Conservation (phyloP, 2,329 filamentous ascomycete species). For the Talaromyces sp. region DNA sequence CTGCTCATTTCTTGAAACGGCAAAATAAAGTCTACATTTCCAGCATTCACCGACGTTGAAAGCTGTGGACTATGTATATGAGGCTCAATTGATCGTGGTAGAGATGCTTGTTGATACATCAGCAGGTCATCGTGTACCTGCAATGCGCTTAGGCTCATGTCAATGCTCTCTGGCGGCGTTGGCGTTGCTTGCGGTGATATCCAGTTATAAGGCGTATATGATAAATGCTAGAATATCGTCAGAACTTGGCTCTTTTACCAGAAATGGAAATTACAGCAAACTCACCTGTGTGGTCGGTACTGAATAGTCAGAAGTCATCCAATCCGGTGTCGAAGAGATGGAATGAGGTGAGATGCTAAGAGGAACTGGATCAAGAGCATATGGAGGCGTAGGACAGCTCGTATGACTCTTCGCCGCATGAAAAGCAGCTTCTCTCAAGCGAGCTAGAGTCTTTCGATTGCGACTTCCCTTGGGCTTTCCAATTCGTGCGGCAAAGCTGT, state of each 20-base stretch:
- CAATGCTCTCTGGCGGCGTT: slow-evolving; percentile 12
- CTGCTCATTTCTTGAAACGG: not conserved
- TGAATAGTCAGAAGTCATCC: slow-evolving; percentile 7
- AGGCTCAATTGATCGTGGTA: not conserved
- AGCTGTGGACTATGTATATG: not conserved
- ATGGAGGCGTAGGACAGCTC: not conserved
- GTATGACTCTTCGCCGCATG: slow-evolving; percentile 2
- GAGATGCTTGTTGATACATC: not conserved
- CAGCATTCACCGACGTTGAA: not conserved
- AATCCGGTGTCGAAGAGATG: not conserved
- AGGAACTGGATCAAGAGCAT: not conserved
- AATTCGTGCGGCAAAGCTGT: slow-evolving; percentile 18
- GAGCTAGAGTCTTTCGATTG: slow-evolving; percentile 18
- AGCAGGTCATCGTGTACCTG: slow-evolving; percentile 2
- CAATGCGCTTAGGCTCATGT: not conserved
- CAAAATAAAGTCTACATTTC: not conserved
- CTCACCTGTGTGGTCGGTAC: slow-evolving; percentile 1
- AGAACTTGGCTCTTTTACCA: not conserved
- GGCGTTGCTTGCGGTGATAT: slow-evolving; percentile 8
- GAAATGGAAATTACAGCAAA: not conserved
- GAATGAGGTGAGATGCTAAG: slow-evolving; percentile 3
- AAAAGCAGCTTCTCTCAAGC: slow-evolving; percentile 13
- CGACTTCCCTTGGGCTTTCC: slow-evolving; percentile 18
- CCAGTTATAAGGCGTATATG: slow-evolving; percentile 6
- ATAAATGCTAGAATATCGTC: not conserved